Conservation (phyloP, 2,329 filamentous ascomycete species). For the Juglanconis oblonga region DNA sequence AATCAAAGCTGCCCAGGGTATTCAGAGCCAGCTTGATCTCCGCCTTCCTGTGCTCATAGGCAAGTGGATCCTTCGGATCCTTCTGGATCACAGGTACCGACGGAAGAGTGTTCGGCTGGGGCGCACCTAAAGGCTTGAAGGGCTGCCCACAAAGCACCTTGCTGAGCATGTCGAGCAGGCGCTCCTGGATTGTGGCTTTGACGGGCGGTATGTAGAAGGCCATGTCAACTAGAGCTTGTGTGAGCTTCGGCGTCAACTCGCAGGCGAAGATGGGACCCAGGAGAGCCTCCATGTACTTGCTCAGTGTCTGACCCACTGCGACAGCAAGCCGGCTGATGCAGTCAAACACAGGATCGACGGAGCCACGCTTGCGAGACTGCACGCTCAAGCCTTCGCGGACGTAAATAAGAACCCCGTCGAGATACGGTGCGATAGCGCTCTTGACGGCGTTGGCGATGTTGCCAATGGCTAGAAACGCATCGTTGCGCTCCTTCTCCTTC, state of each 20-base stretch:
- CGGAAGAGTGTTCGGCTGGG: constrained; percentile 74
- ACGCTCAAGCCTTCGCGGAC: constrained; percentile 86
- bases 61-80: constrained; percentile 79
- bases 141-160: constrained; percentile 88
- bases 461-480: constrained; percentile 92
- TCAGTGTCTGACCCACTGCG: constrained; percentile 91
- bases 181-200: constrained; percentile 88
- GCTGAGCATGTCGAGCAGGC: constrained; percentile 90
- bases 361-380: constrained; percentile 65
- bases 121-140: constrained; percentile 89
- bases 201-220: constrained; percentile 97
- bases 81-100: constrained; percentile 81
- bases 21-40: constrained; percentile 93
- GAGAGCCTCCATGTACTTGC: constrained; percentile 96
- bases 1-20: constrained; percentile 97
- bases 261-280: constrained; percentile 97
- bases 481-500: constrained; percentile 89
- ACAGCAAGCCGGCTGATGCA: constrained; percentile 96
- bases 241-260: constrained; percentile 88
- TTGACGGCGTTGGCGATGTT: constrained; percentile 96
- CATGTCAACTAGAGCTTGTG: constrained; percentile 96
- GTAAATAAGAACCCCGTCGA: constrained; percentile 90
- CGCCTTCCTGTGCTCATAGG: constrained; percentile 75
- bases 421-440: constrained; percentile 89
- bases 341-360: constrained; percentile 83